A percentile compares a stretch with the other conserved stretches of the same genome.
Conservation (phyloP, 129 eudicot species). For the Lactuca saligna region DNA sequence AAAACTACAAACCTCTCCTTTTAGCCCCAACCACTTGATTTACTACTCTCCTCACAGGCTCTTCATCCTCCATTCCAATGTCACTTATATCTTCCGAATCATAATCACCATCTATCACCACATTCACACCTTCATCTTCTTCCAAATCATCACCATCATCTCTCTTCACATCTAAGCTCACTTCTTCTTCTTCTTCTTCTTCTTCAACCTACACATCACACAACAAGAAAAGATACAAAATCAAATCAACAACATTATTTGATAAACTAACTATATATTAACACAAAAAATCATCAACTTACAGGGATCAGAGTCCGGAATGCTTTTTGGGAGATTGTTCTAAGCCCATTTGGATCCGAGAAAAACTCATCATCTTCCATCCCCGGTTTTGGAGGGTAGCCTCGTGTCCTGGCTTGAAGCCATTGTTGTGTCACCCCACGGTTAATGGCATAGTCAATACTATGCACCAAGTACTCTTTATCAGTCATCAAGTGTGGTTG, state of each 20-base stretch:
- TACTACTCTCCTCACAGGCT: constrained; percentile 26
- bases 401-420: constrained; percentile 61
- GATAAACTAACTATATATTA: background rate
- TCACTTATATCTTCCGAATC: constrained; percentile 37
- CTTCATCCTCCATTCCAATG: constrained; percentile 23
- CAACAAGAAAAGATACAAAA: background rate
- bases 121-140: constrained; percentile 28
- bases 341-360: constrained; percentile 64
- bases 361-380: constrained; percentile 51
- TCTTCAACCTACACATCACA: constrained; percentile 11
- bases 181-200: constrained; percentile 27
- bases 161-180: constrained; percentile 9
- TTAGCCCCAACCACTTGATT: constrained; percentile 17
- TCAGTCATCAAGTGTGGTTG: constrained; percentile 76
- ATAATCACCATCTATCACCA: constrained; percentile 22
- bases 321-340: constrained; percentile 54
- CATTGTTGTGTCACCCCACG: constrained; percentile 84
- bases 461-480: constrained; percentile 57
- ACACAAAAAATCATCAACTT: constrained; percentile 15
- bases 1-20: background rate
- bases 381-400: constrained; percentile 74
- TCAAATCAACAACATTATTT: background rate
- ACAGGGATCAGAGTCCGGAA: constrained; percentile 48
- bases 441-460: constrained; percentile 71
- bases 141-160: constrained; percentile 26